Evolutionary conservation across 1,284 basidiomycete species (phyloP).

Genomic region (Anthracocystis panici-leucophaei): DNA sequence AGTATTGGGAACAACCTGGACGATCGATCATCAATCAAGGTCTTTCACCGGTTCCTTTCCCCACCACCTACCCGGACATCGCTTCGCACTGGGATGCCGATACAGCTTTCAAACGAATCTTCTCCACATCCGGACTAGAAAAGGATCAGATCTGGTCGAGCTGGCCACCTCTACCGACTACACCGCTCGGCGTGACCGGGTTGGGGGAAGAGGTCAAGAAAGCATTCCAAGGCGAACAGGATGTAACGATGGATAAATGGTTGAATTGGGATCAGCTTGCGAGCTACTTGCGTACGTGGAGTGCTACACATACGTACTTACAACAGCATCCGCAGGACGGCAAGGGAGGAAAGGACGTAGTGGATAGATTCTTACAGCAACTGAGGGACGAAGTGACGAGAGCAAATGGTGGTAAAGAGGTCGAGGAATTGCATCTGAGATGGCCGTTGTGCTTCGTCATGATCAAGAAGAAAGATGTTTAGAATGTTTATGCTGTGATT

Average conservation of each 20-base stretch:
- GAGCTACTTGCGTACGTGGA: constrained; percentile 80
- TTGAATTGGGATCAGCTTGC: constrained; percentile 78
- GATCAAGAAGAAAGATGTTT: constrained; percentile 40
- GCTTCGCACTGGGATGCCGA: constrained; percentile 65
- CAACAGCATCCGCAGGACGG: constrained; percentile 77
- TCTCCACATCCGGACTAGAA: constrained; percentile 23
- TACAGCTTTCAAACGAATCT: constrained; percentile 29
- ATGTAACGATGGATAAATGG: constrained; percentile 72
- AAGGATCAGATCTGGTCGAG: constrained; percentile 28
- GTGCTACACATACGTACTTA: constrained; percentile 79
- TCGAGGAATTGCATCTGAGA: constrained; percentile 32
- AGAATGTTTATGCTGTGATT: neutral
- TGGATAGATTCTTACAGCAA: constrained; percentile 36
- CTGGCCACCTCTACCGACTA: constrained; percentile 27
- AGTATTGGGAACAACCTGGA: constrained; percentile 84
- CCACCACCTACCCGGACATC: constrained; percentile 71
- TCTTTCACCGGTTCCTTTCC: constrained; percentile 78
- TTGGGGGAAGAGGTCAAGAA: constrained; percentile 1
- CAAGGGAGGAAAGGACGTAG: constrained; percentile 40
- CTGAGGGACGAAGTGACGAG: constrained; percentile 16
- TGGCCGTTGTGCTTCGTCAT: constrained; percentile 54
- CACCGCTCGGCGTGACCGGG: constrained; percentile 4
- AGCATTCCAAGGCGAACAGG: constrained; percentile 14
- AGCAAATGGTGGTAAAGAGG: constrained; percentile 27
- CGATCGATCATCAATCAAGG: constrained; percentile 80